Evolutionary conservation across 805 yeast genomes (phyloP).

Genomic region (Zygosaccharomyces siamensis): DNA sequence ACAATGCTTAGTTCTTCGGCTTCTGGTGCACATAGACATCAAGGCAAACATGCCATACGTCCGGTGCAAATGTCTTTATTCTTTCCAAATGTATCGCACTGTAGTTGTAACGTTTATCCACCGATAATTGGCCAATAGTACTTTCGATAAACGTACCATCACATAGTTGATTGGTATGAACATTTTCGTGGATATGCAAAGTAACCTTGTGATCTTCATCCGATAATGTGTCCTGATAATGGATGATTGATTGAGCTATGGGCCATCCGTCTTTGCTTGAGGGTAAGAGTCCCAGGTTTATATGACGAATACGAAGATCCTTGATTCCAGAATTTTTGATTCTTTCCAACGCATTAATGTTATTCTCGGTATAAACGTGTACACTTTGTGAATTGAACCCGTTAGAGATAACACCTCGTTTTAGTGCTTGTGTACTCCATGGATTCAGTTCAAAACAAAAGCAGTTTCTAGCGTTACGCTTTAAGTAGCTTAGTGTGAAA

Average conservation of each 20-base stretch:
- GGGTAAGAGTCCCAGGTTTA: slow-evolving; percentile 79
- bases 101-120: slow-evolving; percentile 9
- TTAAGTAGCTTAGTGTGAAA: slow-evolving; percentile 65
- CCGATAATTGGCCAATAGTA: slow-evolving; percentile 3
- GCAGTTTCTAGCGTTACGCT: slow-evolving; percentile 46
- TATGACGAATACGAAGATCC: slow-evolving; percentile 40
- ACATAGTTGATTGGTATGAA: slow-evolving; percentile 42
- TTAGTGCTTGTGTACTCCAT: slow-evolving; percentile 74
- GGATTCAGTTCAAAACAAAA: slow-evolving; percentile 83
- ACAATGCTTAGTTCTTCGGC: not conserved
- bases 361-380: slow-evolving; percentile 58
- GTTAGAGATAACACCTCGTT: slow-evolving; percentile 49
- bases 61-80: slow-evolving; percentile 85
- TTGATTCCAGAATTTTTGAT: slow-evolving; percentile 31
- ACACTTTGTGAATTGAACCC: slow-evolving; percentile 29
- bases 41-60: slow-evolving; percentile 70
- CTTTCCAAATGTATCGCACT: slow-evolving; percentile 44
- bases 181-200: slow-evolving; percentile 75
- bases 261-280: slow-evolving; percentile 61
- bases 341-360: slow-evolving; percentile 47
- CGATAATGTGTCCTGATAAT: slow-evolving; percentile 7
- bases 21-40: slow-evolving; percentile 33
- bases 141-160: slow-evolving; percentile 13
- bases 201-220: slow-evolving; percentile 17
- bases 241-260: slow-evolving; percentile 33